These are phyloP conservation scores for Trichoderma lentiforme DNA, from an alignment of 2,329 filamentous ascomycete species.

Conservation along the genomic window DNA sequence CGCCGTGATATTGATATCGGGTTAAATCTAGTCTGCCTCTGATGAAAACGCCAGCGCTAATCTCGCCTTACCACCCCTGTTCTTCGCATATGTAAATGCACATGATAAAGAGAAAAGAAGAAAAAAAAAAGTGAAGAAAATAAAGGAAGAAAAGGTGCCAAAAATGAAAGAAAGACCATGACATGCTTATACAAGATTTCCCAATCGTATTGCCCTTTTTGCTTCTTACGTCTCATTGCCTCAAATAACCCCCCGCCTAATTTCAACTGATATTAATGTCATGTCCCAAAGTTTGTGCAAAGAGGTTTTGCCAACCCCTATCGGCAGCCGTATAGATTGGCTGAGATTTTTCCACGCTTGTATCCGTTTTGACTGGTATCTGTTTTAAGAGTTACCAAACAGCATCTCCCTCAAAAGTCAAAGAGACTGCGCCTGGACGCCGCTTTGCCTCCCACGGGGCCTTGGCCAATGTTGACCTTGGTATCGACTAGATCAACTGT, in stretches of 20 bases:
- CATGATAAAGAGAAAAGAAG: constrained; percentile 21
- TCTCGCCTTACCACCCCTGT: constrained; percentile 23
- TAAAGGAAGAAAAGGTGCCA: constrained; percentile 7
- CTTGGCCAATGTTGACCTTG: constrained; percentile 38
- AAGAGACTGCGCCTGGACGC: constrained; percentile 22
- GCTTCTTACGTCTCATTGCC: constrained; percentile 14
- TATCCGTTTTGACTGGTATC: neutral
- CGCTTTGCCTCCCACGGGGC: constrained; percentile 28
- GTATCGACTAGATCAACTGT: constrained; percentile 51
- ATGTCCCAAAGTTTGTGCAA: constrained; percentile 4
- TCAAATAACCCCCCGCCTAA: neutral
- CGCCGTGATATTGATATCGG: constrained; percentile 13
- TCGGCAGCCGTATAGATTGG: neutral
- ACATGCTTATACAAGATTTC: constrained; percentile 29
- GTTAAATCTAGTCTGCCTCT: constrained; percentile 24
- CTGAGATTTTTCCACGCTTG: neutral
- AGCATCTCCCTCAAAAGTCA: neutral
- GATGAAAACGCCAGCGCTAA: constrained; percentile 30
- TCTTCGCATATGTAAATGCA: constrained; percentile 28
- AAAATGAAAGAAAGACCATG: constrained; percentile 21
- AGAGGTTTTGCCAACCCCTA: neutral
- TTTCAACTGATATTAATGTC: constrained; percentile 1
- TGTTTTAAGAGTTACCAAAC: neutral
- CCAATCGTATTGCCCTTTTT: constrained; percentile 19
- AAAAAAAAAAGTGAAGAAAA: constrained; percentile 4